These are phyloP conservation scores for Nothopassalora personata DNA, from an alignment of 2,329 filamentous ascomycete genomes.

Conservation along the genomic window DNA sequence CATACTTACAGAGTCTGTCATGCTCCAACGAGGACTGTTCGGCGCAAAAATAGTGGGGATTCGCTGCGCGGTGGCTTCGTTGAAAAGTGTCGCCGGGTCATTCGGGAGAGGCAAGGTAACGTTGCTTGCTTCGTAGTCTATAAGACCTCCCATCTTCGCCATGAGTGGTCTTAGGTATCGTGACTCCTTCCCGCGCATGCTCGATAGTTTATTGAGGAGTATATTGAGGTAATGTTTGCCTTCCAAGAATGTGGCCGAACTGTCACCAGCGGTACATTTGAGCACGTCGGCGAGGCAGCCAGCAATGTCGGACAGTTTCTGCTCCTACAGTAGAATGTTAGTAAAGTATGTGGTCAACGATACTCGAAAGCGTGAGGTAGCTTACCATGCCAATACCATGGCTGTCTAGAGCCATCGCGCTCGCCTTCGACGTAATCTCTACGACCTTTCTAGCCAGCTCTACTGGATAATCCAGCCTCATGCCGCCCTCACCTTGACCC, in stretches of 20 bases:
- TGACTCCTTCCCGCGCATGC: constrained; percentile 33
- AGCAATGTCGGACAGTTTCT: constrained; percentile 34
- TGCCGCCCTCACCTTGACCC: constrained; percentile 31
- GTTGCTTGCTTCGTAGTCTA: constrained; percentile 25
- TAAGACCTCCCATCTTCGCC: constrained; percentile 29
- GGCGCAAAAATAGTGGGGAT: constrained; percentile 7
- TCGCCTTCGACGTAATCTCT: constrained; percentile 29
- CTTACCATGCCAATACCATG: constrained; percentile 36
- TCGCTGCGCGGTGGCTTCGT: constrained; percentile 2
- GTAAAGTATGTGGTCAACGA: background rate
- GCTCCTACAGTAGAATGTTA: constrained; percentile 26
- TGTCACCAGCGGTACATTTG: constrained; percentile 33
- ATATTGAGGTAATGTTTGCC: constrained; percentile 33
- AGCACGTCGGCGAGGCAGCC: constrained; percentile 34
- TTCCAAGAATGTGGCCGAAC: constrained; percentile 28
- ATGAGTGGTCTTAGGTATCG: constrained; percentile 34
- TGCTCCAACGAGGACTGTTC: constrained; percentile 17
- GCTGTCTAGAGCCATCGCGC: constrained; percentile 27
- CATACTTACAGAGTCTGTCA: constrained; percentile 29
- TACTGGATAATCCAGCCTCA: constrained; percentile 35
- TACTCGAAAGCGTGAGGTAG: background rate
- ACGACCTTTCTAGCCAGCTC: constrained; percentile 33
- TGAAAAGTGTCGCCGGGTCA: constrained; percentile 10
- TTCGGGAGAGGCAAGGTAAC: constrained; percentile 21
- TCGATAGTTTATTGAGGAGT: constrained; percentile 30